Conservation (phyloP, 257 asterid genomes). For the Craterostigma plantagineum region DNA sequence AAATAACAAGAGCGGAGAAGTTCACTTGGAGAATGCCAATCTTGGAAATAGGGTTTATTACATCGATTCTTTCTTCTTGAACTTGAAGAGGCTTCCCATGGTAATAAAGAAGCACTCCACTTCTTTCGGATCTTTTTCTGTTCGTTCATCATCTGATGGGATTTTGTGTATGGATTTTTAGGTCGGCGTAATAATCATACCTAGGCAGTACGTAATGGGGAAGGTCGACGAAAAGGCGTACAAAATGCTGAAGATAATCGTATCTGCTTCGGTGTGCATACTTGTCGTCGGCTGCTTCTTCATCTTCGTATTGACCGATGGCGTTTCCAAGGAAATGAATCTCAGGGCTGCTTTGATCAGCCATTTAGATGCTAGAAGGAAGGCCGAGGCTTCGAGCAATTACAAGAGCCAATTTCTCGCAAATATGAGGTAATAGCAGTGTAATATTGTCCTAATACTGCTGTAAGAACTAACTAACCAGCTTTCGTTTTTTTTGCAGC, state of each 20-base stretch:
- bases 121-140: not conserved
- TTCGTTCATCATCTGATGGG: too few relatives aligned
- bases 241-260: slow-evolving; percentile 48
- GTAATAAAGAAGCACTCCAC: slow-evolving; percentile 14
- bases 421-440: slow-evolving; percentile 60
- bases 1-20: slow-evolving; percentile 56
- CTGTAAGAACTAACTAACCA: not conserved
- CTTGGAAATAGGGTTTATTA: slow-evolving; percentile 50
- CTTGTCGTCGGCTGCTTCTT: slow-evolving; percentile 66
- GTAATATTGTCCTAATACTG: too few relatives aligned
- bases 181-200: slow-evolving; percentile 85
- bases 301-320: slow-evolving; percentile 70
- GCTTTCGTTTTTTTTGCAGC: slow-evolving; percentile 22
- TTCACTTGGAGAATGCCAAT: slow-evolving; percentile 69
- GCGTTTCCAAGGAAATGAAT: slow-evolving; percentile 91
- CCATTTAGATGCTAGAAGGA: slow-evolving; percentile 80
- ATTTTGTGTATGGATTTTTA: slow-evolving; percentile 10
- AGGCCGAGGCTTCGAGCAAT: slow-evolving; percentile 88
- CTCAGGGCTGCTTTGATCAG: slow-evolving; percentile 66
- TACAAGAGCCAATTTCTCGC: slow-evolving; percentile 92
- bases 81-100: slow-evolving; percentile 90
- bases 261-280: slow-evolving; percentile 75
- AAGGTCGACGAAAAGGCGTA: slow-evolving; percentile 68
- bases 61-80: slow-evolving; percentile 73
- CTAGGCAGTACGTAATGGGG: slow-evolving; percentile 86